These are phyloP conservation scores for Boletus coccyginus DNA, from an alignment of 768 basidiomycete genomes.

Conservation along the genomic window DNA sequence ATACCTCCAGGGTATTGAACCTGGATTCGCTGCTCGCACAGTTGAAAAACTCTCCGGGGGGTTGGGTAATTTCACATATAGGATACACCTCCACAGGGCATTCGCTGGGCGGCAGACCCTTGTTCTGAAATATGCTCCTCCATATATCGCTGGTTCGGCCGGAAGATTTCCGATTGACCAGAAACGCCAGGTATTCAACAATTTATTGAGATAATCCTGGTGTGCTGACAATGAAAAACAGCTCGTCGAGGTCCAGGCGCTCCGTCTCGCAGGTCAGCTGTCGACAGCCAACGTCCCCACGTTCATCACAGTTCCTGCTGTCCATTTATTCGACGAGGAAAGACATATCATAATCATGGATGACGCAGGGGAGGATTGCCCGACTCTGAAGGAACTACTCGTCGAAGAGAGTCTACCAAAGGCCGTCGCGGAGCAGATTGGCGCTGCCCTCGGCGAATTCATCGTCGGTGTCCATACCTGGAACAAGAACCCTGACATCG, in stretches of 20 bases:
- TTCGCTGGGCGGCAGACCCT: constrained; percentile 45
- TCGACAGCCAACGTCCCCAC: constrained; percentile 30
- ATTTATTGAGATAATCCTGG: background rate
- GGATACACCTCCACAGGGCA: constrained; percentile 42
- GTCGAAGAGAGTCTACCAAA: constrained; percentile 32
- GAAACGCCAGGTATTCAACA: constrained; percentile 49
- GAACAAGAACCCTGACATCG: constrained; percentile 32
- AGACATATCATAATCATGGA: constrained; percentile 59
- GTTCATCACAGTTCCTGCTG: constrained; percentile 45
- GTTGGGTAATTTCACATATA: constrained; percentile 53
- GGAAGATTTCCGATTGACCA: constrained; percentile 34
- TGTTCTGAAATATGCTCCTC: constrained; percentile 57
- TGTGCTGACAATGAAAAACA: constrained; percentile 33
- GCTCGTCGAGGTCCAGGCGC: constrained; percentile 46
- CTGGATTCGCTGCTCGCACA: constrained; percentile 40
- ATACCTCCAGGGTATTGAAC: constrained; percentile 48
- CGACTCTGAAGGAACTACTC: constrained; percentile 42
- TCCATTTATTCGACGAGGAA: constrained; percentile 49
- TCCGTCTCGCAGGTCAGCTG: constrained; percentile 41
- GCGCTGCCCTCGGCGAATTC: constrained; percentile 52
- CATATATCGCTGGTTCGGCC: constrained; percentile 35
- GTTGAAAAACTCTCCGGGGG: constrained; percentile 51
- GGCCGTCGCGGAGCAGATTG: constrained; percentile 42
- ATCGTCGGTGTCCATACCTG: constrained; percentile 50
- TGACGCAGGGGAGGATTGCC: constrained; percentile 44